Conservation (phyloP, 1,284 basidiomycete species). For the Polyporus tsugae region DNA sequence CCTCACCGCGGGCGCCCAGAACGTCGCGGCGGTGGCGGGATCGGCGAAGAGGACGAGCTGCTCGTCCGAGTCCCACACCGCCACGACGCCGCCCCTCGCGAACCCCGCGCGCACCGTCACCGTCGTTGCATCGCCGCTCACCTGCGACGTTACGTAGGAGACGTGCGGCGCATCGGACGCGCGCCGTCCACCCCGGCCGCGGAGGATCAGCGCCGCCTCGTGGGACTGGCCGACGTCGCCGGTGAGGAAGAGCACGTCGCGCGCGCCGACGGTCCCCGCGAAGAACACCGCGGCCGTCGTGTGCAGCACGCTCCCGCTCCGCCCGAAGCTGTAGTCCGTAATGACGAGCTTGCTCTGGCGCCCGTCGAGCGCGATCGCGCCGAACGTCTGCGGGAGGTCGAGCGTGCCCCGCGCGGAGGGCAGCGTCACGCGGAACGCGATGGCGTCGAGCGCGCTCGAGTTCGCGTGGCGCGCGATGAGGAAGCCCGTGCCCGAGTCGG, state of each 20-base stretch:
- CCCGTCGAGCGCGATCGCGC: slow-evolving; percentile 66
- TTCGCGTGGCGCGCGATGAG: slow-evolving; percentile 74
- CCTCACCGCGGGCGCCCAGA: slow-evolving; percentile 59
- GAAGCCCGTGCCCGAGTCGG: slow-evolving; percentile 69
- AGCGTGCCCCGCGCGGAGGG: slow-evolving; percentile 58
- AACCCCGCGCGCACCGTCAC: slow-evolving; percentile 63
- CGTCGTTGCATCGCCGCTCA: no score
- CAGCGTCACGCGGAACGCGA: slow-evolving; percentile 63
- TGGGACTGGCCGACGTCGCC: slow-evolving; percentile 67
- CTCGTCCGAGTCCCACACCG: slow-evolving; percentile 69
- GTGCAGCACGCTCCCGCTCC: slow-evolving; percentile 58
- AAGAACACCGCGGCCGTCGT: slow-evolving; percentile 76
- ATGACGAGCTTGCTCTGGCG: slow-evolving; percentile 77
- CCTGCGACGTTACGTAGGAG: no score
- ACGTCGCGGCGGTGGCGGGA: slow-evolving; percentile 64
- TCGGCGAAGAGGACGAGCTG: slow-evolving; percentile 76
- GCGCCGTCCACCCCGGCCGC: slow-evolving; percentile 49
- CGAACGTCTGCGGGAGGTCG: slow-evolving; percentile 60
- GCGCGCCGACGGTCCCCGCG: slow-evolving; percentile 68
- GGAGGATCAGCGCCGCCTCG: slow-evolving; percentile 60
- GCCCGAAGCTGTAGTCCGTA: slow-evolving; percentile 74
- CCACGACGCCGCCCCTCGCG: slow-evolving; percentile 61
- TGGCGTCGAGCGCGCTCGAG: slow-evolving; percentile 47
- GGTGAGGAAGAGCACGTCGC: slow-evolving; percentile 76
- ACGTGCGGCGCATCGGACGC: slow-evolving; percentile 43